A percentile compares a stretch with the other conserved stretches of the same genome.
phyloP scores from a whole-genome alignment of 371 early-diverging fungal species.

The Saksenaea oblongispora region DNA sequence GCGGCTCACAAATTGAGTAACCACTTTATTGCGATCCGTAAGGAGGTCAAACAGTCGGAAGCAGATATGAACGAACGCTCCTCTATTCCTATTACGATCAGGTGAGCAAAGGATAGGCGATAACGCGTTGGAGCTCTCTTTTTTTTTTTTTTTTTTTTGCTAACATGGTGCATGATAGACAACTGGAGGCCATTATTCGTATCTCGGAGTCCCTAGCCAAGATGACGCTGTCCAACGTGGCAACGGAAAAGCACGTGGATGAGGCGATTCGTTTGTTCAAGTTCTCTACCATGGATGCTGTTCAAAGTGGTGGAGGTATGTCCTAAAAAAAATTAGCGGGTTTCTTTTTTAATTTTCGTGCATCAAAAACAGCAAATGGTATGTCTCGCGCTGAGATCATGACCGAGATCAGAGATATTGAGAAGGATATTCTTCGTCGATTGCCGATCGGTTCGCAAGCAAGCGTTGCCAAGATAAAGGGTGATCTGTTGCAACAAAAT shows the following conservation, averaged over 20 bases:
- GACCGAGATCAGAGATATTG: conserved; percentile 75
- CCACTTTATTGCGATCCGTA: conserved; percentile 94
- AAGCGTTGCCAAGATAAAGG: conserved; percentile 70
- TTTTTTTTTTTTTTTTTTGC: background rate
- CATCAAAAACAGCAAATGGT: conserved; percentile 63
- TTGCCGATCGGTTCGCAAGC: conserved; percentile 90
- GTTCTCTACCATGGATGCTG: conserved; percentile 97
- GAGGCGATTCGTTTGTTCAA: conserved; percentile 99
- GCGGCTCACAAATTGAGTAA: conserved; percentile 92
- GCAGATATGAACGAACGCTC: conserved; percentile 74
- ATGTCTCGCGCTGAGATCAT: conserved; percentile 72
- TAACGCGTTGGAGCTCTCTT: too few species aligned
- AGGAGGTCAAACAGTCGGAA: conserved; percentile 84
- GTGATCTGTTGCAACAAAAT: conserved; percentile 65
- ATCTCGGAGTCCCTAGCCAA: conserved; percentile 99
- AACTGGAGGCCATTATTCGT: conserved; percentile 99
- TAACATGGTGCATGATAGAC: conserved; percentile 50
- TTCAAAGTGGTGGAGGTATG: conserved; percentile 76
- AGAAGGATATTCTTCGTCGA: conserved; percentile 82
- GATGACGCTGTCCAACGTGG: conserved; percentile 90
- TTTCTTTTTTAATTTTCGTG: background rate
- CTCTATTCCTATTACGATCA: conserved; percentile 98
- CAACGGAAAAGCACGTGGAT: conserved; percentile 92
- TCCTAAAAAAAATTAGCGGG: background rate
- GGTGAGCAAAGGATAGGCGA: conserved; percentile 30